Conservation (phyloP, 768 basidiomycete species). For the Leccinum disarticulatum region DNA sequence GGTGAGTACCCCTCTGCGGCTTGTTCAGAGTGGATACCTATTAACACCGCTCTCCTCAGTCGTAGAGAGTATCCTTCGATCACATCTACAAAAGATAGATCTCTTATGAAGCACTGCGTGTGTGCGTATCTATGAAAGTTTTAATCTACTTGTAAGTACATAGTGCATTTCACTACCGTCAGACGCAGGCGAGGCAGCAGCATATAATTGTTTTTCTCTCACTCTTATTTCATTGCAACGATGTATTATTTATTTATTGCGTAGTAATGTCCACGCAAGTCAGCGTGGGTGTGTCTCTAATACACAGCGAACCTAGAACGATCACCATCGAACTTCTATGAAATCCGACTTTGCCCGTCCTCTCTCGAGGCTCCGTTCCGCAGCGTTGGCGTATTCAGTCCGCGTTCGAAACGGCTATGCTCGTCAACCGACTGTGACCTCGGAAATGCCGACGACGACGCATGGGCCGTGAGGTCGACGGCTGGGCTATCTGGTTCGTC, state of each 20-base stretch:
- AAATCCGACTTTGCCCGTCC: slow-evolving; percentile 12
- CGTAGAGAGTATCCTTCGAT: slow-evolving; percentile 70
- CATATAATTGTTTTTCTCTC: neutral
- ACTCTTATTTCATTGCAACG: neutral
- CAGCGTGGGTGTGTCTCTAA: slow-evolving; percentile 1
- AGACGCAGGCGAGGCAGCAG: neutral
- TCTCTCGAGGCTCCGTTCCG: slow-evolving; percentile 43
- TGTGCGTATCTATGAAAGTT: slow-evolving; percentile 4
- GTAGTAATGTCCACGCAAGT: neutral
- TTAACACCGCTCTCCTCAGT: slow-evolving; percentile 38
- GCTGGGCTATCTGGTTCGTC: slow-evolving; percentile 44
- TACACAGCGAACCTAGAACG: slow-evolving; percentile 3
- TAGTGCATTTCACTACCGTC: neutral
- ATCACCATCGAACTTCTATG: neutral
- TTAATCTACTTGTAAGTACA: neutral
- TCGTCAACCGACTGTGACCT: slow-evolving; percentile 37
- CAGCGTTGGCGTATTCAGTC: slow-evolving; percentile 62
- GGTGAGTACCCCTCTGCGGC: slow-evolving; percentile 41
- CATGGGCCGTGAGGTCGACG: slow-evolving; percentile 41
- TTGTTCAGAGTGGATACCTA: slow-evolving; percentile 6
- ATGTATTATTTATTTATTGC: neutral
- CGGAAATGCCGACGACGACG: slow-evolving; percentile 6
- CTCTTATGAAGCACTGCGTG: slow-evolving; percentile 47
- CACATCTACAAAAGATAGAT: slow-evolving; percentile 68
- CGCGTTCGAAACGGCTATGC: slow-evolving; percentile 60